Percentiles rank a stretch among this genome's conserved stretches.
Conservation (phyloP, 140 eudicot species). For the Erigeron philadelphicus region DNA sequence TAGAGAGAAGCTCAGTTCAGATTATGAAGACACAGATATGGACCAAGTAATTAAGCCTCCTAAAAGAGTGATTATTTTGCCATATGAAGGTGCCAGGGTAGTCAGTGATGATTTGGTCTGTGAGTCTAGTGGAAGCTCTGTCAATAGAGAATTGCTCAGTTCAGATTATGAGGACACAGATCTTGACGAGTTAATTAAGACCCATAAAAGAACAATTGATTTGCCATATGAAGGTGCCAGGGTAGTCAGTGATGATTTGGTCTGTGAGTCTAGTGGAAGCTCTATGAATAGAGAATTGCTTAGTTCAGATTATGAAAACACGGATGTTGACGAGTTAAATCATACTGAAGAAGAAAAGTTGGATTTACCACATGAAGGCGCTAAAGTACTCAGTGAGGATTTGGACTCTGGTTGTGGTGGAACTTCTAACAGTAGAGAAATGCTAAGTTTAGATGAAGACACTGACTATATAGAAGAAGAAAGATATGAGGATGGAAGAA, state of each 20-base stretch:
- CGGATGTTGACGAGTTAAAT: neutral
- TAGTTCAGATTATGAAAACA: neutral
- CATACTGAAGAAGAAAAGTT: slow-evolving; percentile 7
- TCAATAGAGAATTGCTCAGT: neutral
- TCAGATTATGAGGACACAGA: slow-evolving; percentile 2
- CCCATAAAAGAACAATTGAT: neutral
- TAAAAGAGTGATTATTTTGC: neutral
- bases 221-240: no score
- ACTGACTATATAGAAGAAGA: slow-evolving; percentile 10
- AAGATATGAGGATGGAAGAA: neutral
- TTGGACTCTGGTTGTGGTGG: no score
- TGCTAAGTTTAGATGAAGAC: neutral
- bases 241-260: no score
- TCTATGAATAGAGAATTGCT: neutral
- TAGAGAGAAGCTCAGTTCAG: neutral
- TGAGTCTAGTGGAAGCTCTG: no score
- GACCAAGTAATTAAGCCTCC: neutral
- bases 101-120: no score
- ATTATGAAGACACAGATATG: slow-evolving; percentile 1
- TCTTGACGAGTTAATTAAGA: no score
- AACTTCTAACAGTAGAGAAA: no score
- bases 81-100: no score
- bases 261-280: no score
- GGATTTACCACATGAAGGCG: no score
- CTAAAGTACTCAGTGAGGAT: no score